Evolutionary conservation across 2,329 filamentous ascomycete genomes (phyloP), one percentile per base, ranked within the genome.

Genomic region (Capronia coronata): DNA sequence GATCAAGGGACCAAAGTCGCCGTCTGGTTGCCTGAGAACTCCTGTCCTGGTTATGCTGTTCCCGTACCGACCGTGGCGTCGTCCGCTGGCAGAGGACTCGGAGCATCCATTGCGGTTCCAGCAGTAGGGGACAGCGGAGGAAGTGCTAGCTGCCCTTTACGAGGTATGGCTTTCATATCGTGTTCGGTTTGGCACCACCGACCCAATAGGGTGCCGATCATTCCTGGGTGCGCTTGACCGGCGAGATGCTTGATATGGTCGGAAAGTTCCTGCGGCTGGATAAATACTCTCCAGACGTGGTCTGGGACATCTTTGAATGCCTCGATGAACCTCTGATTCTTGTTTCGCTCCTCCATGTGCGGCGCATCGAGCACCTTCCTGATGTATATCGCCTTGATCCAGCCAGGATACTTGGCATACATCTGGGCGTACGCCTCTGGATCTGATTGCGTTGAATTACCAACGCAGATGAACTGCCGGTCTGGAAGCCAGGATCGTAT

Each of bases 381-480:
- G 61, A 96, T 94, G 56, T 87, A 84, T 40, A 97, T 93, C 10
- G 86, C 77, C 54, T 80, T 79, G 54, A 96, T 79, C 87, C 89
- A 96, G 5, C 77, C 79, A 0, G 83, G 82, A 55, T 82, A 79
- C 42, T 76, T 75, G 45, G 81, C 66, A 54, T 76, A 89, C 68
- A 87, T 81, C 59, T 90, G 83, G 22, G 83, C 90, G 63, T 96
- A 97, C 0, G 87, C 80, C 65, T 97, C 91, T 0, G 91, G 90
- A 61, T 97, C 91, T 21, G 80, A 84, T 68, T 96, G 91, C 0
- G 90, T 96, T 32, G 84, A 91, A 68, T 97, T 91, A 1, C 91
- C 91, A 57, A 97, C 82, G 59, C 83, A 83, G 55, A 97, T 79
- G 69, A 94, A 83, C 60, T 84, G 86, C 52, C 86, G 76, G 59